Evolutionary conservation across 192 early-diverging fungal genomes (phyloP).

Genomic region (Funneliformis geosporum): DNA sequence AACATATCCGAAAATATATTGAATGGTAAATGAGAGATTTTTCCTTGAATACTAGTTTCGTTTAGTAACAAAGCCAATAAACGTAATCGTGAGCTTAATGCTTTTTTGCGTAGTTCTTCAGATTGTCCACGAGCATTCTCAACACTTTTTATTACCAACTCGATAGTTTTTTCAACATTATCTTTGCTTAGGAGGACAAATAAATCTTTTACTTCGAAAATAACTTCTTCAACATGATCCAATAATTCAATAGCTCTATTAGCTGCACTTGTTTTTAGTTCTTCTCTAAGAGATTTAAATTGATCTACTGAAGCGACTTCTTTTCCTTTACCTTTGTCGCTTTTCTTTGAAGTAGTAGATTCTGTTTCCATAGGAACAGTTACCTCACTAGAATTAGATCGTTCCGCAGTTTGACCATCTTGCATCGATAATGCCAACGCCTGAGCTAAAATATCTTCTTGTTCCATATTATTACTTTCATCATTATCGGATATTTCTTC

Average conservation of each 20-base stretch:
- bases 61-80: conserved; percentile 61
- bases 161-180: conserved; percentile 38
- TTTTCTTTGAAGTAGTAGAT: conserved; percentile 30
- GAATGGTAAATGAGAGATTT: conserved; percentile 36
- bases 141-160: conserved; percentile 39
- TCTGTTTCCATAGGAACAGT: conserved; percentile 26
- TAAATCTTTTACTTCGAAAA: conserved; percentile 70
- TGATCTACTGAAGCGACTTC: conserved; percentile 44
- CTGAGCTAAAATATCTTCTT: conserved; percentile 33
- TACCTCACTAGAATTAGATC: background rate
- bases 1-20: conserved; percentile 34
- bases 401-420: background rate
- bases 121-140: conserved; percentile 10
- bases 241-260: conserved; percentile 45
- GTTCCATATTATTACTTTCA: background rate
- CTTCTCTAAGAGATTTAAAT: conserved; percentile 43
- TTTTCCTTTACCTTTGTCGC: conserved; percentile 55
- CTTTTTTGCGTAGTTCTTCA: conserved; percentile 28
- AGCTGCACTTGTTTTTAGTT: conserved; percentile 44
- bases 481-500: background rate
- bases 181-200: conserved; percentile 57
- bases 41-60: conserved; percentile 56
- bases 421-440: conserved; percentile 33
- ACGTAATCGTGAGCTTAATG: conserved; percentile 53
- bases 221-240: conserved; percentile 58